Evolutionary conservation across 2,329 filamentous ascomycete genomes (phyloP), one percentile per base, ranked within the genome.

Genomic region (Cryphonectria carpinicola): DNA sequence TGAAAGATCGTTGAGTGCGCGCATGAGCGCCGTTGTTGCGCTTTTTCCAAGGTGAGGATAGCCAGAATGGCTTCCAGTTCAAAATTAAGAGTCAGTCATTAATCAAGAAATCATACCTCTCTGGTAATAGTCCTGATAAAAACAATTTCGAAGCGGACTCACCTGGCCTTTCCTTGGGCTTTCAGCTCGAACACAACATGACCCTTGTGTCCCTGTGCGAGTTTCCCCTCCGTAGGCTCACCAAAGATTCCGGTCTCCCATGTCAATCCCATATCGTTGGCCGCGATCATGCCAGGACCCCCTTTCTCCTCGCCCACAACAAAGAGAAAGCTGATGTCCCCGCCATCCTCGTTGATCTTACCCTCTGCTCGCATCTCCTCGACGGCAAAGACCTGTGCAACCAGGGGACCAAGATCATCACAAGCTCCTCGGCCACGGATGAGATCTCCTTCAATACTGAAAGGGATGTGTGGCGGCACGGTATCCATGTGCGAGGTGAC

Each of bases 121-220:
- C 8, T 25, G 32, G 32, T 32, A 6, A 28, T 4, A 5, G 10
- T 13, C 46, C 22, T 52, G 37, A 11, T 25, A 3, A n/a, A 6
- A 52, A 8, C 7, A n/a, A 4, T n/a, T 22, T 56, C 17, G 10
- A 56, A 3, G 19, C 35, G 28, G 32, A 58, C 61, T 49, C 43
- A 69, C 67, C 74, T 72, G 11, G 91, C 89, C 74, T 89, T 89
- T 35, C 92, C 92, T 25, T 85, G 86, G 0, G 89, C 89, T 19
- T 82, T 82, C 65, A 94, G 74, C 22, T 83, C 80, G 73, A 92
- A 86, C 54, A 85, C 84, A 0, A 90, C 76, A 73, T 88, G 90
- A 10, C 92, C 92, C 78, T 94, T 94, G 80, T 94, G 92, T 11
- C 92, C 92, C 19, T 87, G 83, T 0, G 90, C 90, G 6, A 94